Conservation (phyloP, 2,329 filamentous ascomycete genomes). For the Trichoderma sp. region DNA sequence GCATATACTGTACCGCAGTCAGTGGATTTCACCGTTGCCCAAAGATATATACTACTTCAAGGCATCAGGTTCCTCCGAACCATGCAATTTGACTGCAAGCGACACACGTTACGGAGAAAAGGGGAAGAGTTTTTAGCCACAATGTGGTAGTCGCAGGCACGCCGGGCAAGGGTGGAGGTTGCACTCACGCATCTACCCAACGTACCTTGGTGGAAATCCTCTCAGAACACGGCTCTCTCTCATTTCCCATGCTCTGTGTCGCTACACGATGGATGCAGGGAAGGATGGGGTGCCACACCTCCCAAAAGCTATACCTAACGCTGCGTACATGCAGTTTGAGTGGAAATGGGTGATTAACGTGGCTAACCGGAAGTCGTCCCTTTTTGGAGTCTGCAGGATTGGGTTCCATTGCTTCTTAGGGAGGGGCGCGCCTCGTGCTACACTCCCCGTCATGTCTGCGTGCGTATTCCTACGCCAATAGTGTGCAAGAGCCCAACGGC, state of each 20-base stretch:
- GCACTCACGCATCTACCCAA: slow-evolving; percentile 13
- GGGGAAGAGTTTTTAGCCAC: neutral
- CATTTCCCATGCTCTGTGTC: neutral
- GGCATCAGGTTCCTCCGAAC: neutral
- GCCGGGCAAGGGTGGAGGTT: slow-evolving; percentile 4
- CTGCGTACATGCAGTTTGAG: neutral
- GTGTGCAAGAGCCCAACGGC: neutral
- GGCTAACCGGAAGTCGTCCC: neutral
- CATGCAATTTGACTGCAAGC: slow-evolving; percentile 3
- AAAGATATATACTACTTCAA: neutral
- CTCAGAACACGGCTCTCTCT: neutral
- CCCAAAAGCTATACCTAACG: neutral
- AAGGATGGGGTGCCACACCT: neutral
- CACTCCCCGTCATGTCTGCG: neutral
- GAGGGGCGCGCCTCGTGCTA: neutral
- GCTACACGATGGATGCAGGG: slow-evolving; percentile 11
- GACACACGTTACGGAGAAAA: slow-evolving; percentile 23
- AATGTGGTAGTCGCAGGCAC: slow-evolving; percentile 12
- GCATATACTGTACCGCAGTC: neutral
- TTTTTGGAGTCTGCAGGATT: slow-evolving; percentile 12
- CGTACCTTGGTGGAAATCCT: slow-evolving; percentile 18
- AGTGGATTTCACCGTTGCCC: neutral
- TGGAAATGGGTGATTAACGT: neutral
- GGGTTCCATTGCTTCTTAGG: slow-evolving; percentile 23
- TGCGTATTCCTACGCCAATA: neutral